Conservation (phyloP, 2,329 filamentous ascomycete genomes). For the Aspergillus pseudoviridinutans region DNA sequence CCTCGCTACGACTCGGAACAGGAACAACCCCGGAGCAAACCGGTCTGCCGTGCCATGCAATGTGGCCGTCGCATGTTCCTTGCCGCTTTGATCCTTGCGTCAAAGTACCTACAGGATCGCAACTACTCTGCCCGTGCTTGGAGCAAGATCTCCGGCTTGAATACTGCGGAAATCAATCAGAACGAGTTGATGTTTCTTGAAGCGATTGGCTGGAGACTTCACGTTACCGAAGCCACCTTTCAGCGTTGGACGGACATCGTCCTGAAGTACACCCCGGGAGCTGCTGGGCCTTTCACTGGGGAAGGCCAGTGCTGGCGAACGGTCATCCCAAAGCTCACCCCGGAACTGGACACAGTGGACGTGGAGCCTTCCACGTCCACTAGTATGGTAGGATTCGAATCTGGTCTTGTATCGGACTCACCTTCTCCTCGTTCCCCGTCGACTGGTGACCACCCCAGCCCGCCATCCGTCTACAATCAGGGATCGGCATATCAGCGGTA, state of each 20-base stretch:
- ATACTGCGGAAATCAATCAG: constrained; percentile 89
- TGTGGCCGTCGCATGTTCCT: constrained; percentile 98
- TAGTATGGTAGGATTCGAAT: constrained; percentile 23
- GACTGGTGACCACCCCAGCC: constrained; percentile 19
- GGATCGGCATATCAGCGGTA: constrained; percentile 27
- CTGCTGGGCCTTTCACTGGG: constrained; percentile 35
- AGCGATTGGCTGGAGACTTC: constrained; percentile 89
- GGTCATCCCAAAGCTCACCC: constrained; percentile 54
- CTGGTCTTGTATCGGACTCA: constrained; percentile 21
- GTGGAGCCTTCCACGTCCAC: constrained; percentile 30
- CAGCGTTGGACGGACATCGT: constrained; percentile 93
- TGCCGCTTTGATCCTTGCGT: constrained; percentile 87
- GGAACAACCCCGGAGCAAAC: constrained; percentile 72
- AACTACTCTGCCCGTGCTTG: constrained; percentile 97
- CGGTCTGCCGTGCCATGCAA: constrained; percentile 75
- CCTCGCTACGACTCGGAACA: constrained; percentile 79
- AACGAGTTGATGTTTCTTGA: constrained; percentile 91
- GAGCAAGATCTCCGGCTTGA: constrained; percentile 98
- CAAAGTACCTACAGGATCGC: constrained; percentile 95
- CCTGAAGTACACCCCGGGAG: constrained; percentile 70
- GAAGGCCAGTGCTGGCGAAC: constrained; percentile 40
- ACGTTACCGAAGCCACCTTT: constrained; percentile 85
- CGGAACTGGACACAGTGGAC: constrained; percentile 52
- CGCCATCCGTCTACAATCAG: constrained; percentile 23
- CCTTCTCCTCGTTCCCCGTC: constrained; percentile 26